Conservation (phyloP, 2,329 filamentous ascomycete species). For the Dactylonectria estremocensis region DNA sequence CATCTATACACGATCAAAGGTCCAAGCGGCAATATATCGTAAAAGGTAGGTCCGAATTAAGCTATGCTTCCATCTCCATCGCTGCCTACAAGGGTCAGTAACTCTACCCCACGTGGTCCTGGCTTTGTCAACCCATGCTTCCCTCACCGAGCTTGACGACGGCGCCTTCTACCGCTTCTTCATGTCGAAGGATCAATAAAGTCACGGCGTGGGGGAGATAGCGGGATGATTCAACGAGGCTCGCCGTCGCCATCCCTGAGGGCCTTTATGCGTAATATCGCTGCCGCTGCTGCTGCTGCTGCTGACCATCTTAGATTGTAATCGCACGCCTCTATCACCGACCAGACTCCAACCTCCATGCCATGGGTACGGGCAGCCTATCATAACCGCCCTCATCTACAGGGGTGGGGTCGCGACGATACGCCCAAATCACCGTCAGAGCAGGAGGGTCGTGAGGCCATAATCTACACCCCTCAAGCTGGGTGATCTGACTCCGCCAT, state of each 20-base stretch:
- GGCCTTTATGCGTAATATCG: background rate
- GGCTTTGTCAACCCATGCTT: slow-evolving; percentile 23
- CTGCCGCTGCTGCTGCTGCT: background rate
- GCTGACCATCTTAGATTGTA: slow-evolving; percentile 3
- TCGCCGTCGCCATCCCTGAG: background rate
- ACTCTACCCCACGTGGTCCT: slow-evolving; percentile 27
- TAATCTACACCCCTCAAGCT: slow-evolving; percentile 12
- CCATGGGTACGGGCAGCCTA: slow-evolving; percentile 34
- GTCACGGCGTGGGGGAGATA: background rate
- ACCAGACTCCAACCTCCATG: slow-evolving; percentile 14
- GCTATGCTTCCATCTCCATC: slow-evolving; percentile 15
- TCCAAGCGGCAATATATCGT: slow-evolving; percentile 15
- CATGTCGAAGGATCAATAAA: background rate
- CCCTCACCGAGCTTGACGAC: slow-evolving; percentile 6
- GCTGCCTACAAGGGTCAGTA: slow-evolving; percentile 18
- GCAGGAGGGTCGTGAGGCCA: slow-evolving; percentile 20
- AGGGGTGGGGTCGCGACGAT: slow-evolving; percentile 40
- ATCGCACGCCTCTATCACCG: background rate
- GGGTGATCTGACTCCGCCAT: slow-evolving; percentile 1
- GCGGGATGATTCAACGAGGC: background rate
- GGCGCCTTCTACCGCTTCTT: background rate
- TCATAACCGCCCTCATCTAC: slow-evolving; percentile 39
- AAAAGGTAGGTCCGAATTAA: slow-evolving; percentile 4
- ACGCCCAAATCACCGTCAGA: slow-evolving; percentile 27
- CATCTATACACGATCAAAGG: slow-evolving; percentile 1